These are phyloP conservation scores for Elsinoe arachidis DNA, from an alignment of 2,329 filamentous ascomycete species.

Conservation along the genomic window DNA sequence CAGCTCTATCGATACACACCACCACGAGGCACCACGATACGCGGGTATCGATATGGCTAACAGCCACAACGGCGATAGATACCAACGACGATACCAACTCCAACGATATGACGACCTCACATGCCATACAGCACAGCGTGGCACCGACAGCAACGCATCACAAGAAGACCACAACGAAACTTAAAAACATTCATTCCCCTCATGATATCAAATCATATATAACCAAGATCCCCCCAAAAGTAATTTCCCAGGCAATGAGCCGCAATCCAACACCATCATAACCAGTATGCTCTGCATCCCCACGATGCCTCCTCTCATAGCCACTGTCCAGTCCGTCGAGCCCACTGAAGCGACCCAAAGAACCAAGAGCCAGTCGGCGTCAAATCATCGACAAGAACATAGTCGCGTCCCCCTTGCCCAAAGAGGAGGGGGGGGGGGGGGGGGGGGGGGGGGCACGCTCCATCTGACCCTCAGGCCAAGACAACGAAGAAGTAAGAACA, in stretches of 20 bases:
- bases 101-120: not conserved
- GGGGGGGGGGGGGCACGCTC: too few relatives aligned
- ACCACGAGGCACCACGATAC: too few relatives aligned
- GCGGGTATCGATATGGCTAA: too few relatives aligned
- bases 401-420: not conserved
- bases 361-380: not conserved
- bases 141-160: not conserved
- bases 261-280: not conserved
- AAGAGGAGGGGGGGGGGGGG: too few relatives aligned
- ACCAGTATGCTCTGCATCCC: not conserved
- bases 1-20: too few relatives aligned
- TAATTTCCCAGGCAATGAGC: too few relatives aligned
- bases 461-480: too few relatives aligned
- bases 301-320: too few relatives aligned
- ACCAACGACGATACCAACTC: too few relatives aligned
- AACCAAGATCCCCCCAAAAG: not conserved
- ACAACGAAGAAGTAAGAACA: not conserved
- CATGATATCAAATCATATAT: slow-evolving; percentile 13
- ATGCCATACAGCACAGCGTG: not conserved
- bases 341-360: too few relatives aligned
- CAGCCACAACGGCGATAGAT: too few relatives aligned
- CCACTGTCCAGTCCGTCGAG: too few relatives aligned
- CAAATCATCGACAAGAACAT: slow-evolving; percentile 10
- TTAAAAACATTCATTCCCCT: slow-evolving; percentile 9
- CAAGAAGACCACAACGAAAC: not conserved